Conservation (phyloP, 2,329 filamentous ascomycete species). For the Pseudocercospora pini-densiflorae region DNA sequence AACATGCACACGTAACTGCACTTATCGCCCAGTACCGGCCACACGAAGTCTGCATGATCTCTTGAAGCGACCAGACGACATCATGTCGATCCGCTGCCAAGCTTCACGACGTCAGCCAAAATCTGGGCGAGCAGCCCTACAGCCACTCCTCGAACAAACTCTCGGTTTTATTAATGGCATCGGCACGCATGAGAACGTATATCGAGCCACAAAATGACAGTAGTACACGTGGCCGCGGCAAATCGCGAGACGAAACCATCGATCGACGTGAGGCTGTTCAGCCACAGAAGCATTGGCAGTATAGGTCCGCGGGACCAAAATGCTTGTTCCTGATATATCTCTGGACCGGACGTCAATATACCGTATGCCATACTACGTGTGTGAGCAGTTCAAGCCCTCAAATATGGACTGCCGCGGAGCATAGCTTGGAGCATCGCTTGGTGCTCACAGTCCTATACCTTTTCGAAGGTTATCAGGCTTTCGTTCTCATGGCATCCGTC, state of each 20-base stretch:
- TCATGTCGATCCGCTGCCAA: not conserved
- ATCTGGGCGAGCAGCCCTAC: not conserved
- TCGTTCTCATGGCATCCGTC: not conserved
- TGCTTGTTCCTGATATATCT: not conserved
- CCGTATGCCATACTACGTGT: not conserved
- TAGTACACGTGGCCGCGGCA: not conserved
- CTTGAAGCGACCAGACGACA: too few relatives aligned
- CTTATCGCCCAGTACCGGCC: too few relatives aligned
- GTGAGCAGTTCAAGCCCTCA: not conserved
- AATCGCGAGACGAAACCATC: too few relatives aligned
- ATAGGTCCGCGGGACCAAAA: too few relatives aligned
- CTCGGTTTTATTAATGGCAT: too few relatives aligned
- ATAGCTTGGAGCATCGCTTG: not conserved
- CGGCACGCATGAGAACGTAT: not conserved
- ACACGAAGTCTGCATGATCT: too few relatives aligned
- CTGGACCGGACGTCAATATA: not conserved
- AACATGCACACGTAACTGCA: too few relatives aligned
- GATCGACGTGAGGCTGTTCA: too few relatives aligned
- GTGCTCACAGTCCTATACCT: not conserved
- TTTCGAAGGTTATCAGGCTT: not conserved
- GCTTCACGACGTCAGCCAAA: not conserved
- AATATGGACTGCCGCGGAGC: not conserved
- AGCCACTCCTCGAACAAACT: not conserved
- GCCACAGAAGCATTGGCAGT: too few relatives aligned
- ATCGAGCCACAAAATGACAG: not conserved